Conservation (phyloP, 768 basidiomycete species). For the Russula brevipes region DNA sequence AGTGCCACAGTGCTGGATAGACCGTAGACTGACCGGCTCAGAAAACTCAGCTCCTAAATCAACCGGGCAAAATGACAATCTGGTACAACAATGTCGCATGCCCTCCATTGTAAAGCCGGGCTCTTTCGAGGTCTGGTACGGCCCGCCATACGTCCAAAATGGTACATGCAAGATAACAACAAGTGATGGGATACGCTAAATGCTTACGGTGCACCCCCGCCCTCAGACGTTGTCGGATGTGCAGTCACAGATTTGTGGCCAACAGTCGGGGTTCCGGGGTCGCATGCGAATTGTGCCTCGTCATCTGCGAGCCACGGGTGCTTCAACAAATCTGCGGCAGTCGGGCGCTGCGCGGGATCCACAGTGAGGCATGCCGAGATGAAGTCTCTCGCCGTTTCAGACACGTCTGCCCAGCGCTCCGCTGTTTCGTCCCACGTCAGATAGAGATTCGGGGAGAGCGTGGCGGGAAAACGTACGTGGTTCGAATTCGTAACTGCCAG, state of each 20-base stretch:
- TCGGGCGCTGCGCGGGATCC: constrained; percentile 76
- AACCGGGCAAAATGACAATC: too few relatives aligned
- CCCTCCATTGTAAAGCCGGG: too few relatives aligned
- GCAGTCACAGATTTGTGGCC: constrained; percentile 76
- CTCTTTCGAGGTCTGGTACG: too few relatives aligned
- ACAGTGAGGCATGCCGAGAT: constrained; percentile 77
- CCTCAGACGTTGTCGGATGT: constrained; percentile 77
- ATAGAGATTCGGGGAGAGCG: not conserved
- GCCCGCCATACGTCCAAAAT: too few relatives aligned
- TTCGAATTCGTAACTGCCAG: constrained; percentile 89
- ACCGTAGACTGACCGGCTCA: too few relatives aligned
- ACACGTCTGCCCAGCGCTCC: constrained; percentile 87
- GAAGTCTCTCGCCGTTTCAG: constrained; percentile 76
- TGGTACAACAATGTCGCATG: too few relatives aligned
- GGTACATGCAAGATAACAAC: too few relatives aligned
- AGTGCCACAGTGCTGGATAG: too few relatives aligned
- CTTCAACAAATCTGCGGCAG: constrained; percentile 63
- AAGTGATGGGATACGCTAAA: too few relatives aligned
- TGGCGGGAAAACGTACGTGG: constrained; percentile 38
- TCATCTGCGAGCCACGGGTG: constrained; percentile 79
- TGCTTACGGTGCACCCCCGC: too few relatives aligned
- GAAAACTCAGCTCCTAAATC: too few relatives aligned
- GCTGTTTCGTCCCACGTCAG: constrained; percentile 34
- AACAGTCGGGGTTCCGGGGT: constrained; percentile 51
- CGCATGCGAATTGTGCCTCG: constrained; percentile 64